phyloP scores from a whole-genome alignment of 2,329 filamentous ascomycete species.

The Fusarium pseudonygamai region DNA sequence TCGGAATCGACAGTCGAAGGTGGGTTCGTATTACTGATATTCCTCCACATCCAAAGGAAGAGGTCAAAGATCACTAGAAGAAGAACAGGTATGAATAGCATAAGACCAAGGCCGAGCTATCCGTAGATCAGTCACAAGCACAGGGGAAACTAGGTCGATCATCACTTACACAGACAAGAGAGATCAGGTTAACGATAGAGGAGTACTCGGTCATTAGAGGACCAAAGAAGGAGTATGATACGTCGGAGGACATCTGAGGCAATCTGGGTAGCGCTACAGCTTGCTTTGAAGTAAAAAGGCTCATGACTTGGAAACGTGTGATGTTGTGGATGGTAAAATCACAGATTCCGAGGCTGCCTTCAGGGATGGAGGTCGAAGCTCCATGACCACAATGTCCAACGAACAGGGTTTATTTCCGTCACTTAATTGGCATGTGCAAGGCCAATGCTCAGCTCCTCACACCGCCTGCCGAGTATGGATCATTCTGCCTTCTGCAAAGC shows the following conservation, averaged over 20 bases:
- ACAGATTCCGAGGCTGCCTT: slow-evolving; percentile 34
- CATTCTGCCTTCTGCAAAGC: slow-evolving; percentile 26
- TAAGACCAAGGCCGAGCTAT: slow-evolving; percentile 56
- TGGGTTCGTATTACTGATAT: slow-evolving; percentile 42
- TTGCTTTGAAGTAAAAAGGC: slow-evolving; percentile 31
- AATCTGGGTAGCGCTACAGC: slow-evolving; percentile 36
- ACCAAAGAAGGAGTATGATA: slow-evolving; percentile 41
- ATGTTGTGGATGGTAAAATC: slow-evolving; percentile 38
- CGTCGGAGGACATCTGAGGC: slow-evolving; percentile 36
- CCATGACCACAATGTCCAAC: slow-evolving; percentile 19
- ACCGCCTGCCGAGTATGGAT: slow-evolving; percentile 43
- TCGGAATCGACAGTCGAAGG: slow-evolving; percentile 26
- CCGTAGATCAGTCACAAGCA: slow-evolving; percentile 25
- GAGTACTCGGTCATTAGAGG: slow-evolving; percentile 46
- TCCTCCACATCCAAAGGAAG: slow-evolving; percentile 62
- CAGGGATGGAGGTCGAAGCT: slow-evolving; percentile 23
- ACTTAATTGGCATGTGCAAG: slow-evolving; percentile 30
- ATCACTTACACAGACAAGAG: slow-evolving; percentile 51
- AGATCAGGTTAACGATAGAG: slow-evolving; percentile 49
- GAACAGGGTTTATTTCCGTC: slow-evolving; percentile 23
- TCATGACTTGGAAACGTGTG: slow-evolving; percentile 36
- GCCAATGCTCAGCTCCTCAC: slow-evolving; percentile 6
- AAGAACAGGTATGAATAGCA: slow-evolving; percentile 58
- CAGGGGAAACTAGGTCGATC: neutral
- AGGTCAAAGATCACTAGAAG: slow-evolving; percentile 62